Conservation (phyloP, 805 yeast genomes). For the Cyberlindnera sargentensis region DNA sequence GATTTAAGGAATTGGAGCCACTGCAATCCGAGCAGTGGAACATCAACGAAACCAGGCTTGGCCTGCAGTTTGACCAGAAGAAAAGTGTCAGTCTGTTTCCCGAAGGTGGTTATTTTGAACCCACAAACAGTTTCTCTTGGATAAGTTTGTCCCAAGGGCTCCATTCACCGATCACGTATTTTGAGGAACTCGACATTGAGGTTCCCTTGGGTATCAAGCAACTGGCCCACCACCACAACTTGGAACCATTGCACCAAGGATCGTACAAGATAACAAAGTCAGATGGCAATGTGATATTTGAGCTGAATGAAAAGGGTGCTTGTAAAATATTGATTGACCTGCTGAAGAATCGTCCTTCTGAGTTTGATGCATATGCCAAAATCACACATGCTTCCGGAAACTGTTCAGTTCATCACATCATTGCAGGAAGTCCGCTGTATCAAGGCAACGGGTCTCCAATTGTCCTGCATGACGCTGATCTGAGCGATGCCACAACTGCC, state of each 20-base stretch:
- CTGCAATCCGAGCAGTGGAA: neutral
- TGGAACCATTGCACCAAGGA: neutral
- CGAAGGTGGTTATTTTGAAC: conserved; percentile 1
- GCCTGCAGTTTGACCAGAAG: neutral
- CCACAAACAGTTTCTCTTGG: conserved; percentile 1
- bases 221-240: neutral
- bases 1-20: neutral
- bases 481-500: neutral
- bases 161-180: neutral
- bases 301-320: conserved; percentile 3
- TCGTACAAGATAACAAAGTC: neutral
- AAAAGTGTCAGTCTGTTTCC: neutral
- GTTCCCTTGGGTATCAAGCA: neutral
- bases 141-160: neutral
- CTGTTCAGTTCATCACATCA: conserved; percentile 1
- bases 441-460: neutral
- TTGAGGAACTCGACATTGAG: neutral
- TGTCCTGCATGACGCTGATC: conserved; percentile 5
- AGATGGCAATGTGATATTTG: conserved; percentile 4
- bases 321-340: conserved; percentile 3
- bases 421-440: conserved; percentile 8
- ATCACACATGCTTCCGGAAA: neutral
- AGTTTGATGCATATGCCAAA: conserved; percentile 5
- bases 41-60: neutral
- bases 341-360: neutral